phyloP scores from a whole-genome alignment of 2,329 filamentous ascomycete species.

The Apiospora phragmitis region DNA sequence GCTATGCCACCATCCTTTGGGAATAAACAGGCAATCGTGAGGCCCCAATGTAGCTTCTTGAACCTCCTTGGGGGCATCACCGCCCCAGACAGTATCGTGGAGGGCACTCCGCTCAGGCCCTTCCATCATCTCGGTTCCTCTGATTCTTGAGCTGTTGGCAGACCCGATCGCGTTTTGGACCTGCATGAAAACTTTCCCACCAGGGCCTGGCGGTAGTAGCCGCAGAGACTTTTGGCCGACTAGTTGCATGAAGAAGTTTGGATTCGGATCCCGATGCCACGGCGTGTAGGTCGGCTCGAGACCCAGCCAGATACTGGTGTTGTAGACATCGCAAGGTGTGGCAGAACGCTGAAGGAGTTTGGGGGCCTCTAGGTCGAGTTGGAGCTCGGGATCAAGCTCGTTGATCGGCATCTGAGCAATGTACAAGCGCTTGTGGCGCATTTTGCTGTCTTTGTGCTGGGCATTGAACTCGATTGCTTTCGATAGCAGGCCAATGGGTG shows the following conservation, averaged over 20 bases:
- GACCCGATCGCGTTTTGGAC: slow-evolving; percentile 44
- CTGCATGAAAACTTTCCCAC: slow-evolving; percentile 61
- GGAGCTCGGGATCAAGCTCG: slow-evolving; percentile 64
- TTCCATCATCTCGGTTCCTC: slow-evolving; percentile 89
- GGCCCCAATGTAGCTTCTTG: slow-evolving; percentile 57
- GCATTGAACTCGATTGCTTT: slow-evolving; percentile 53
- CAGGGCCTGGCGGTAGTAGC: slow-evolving; percentile 65
- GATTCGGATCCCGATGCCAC: slow-evolving; percentile 89
- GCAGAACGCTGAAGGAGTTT: slow-evolving; percentile 35
- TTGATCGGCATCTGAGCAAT: slow-evolving; percentile 78
- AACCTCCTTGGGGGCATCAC: slow-evolving; percentile 32
- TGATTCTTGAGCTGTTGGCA: slow-evolving; percentile 51
- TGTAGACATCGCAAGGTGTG: slow-evolving; percentile 73
- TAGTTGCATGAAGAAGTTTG: slow-evolving; percentile 87
- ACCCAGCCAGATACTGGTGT: slow-evolving; percentile 85
- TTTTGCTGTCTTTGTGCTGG: slow-evolving; percentile 13
- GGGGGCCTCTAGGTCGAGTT: slow-evolving; percentile 68
- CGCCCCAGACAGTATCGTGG: slow-evolving; percentile 70
- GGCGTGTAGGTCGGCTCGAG: slow-evolving; percentile 85
- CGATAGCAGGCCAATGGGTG: slow-evolving; percentile 65
- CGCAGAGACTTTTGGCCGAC: slow-evolving; percentile 71
- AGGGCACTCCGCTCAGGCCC: slow-evolving; percentile 69
- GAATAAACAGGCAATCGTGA: slow-evolving; percentile 77
- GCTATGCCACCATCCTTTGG: slow-evolving; percentile 85
- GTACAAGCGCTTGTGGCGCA: slow-evolving; percentile 59